phyloP scores from a whole-genome alignment of 1,284 basidiomycete genomes.

The Cryptococcus wingfieldii region DNA sequence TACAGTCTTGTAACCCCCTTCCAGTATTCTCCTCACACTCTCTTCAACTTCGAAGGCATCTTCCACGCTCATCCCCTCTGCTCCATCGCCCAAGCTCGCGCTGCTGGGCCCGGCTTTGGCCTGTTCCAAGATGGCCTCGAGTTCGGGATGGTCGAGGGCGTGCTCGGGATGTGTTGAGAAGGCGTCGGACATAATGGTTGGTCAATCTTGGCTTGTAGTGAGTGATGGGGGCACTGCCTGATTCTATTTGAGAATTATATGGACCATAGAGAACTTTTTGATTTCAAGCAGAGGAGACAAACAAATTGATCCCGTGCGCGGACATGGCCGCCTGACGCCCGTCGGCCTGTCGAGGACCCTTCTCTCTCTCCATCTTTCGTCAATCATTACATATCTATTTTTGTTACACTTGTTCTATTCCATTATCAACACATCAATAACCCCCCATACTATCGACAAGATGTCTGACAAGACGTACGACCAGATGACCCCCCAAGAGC shows the following conservation, averaged over 20 bases:
- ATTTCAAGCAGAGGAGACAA: background rate
- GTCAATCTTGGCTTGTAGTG: too few relatives aligned
- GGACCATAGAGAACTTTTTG: background rate
- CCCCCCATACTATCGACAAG: too few relatives aligned
- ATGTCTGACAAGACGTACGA: too few relatives aligned
- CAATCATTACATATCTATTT: too few relatives aligned
- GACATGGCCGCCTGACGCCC: too few relatives aligned
- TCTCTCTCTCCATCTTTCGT: too few relatives aligned
- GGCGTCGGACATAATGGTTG: conserved; percentile 33
- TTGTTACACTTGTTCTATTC: too few relatives aligned
- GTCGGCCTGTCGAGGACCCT: too few relatives aligned
- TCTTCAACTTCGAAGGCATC: conserved; percentile 49
- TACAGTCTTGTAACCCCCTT: conserved; percentile 48
- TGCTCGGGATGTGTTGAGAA: conserved; percentile 47
- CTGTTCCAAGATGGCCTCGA: conserved; percentile 9
- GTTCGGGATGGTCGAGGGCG: conserved; percentile 39
- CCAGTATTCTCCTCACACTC: conserved; percentile 43
- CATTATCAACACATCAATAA: too few relatives aligned
- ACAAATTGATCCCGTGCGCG: conserved; percentile 16
- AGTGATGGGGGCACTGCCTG: background rate
- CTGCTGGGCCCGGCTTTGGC: conserved; percentile 27
- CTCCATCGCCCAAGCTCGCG: conserved; percentile 31
- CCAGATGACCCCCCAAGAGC: too few relatives aligned
- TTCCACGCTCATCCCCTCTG: conserved; percentile 30
- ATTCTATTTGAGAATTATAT: too few relatives aligned